These are phyloP conservation scores for Vanrija sp. DNA, from an alignment of 1,284 basidiomycete genomes.

Conservation along the genomic window DNA sequence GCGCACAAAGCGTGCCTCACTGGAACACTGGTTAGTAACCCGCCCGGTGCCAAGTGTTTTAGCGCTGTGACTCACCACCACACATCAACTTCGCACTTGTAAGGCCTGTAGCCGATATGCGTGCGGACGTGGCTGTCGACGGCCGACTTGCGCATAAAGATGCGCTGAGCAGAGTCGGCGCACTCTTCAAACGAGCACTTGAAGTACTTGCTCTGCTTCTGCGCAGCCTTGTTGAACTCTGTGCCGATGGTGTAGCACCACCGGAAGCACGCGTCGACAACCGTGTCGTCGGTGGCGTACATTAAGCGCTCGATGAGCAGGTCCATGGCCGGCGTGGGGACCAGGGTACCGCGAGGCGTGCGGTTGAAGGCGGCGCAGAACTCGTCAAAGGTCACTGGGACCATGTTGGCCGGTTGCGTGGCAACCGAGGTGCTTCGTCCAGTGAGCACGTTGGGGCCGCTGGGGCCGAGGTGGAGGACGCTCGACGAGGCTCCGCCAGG, in stretches of 20 bases:
- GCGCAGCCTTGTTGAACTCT: constrained; percentile 16
- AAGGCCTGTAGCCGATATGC: constrained; percentile 18
- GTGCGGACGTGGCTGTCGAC: constrained; percentile 21
- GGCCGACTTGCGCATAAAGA: constrained; percentile 20
- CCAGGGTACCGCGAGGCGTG: constrained; percentile 10
- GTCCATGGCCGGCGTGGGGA: constrained; percentile 14
- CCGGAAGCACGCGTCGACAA: constrained; percentile 20
- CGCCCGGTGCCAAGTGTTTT: neutral
- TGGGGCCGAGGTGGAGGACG: no score
- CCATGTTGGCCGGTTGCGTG: neutral
- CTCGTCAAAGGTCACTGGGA: constrained; percentile 16
- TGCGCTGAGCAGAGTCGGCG: constrained; percentile 4
- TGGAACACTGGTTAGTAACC: neutral
- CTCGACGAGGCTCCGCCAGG: no score
- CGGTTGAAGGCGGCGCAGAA: constrained; percentile 9
- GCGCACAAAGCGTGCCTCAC: constrained; percentile 17
- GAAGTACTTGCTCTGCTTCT: constrained; percentile 23
- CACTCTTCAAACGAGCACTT: constrained; percentile 21
- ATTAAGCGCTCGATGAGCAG: constrained; percentile 16
- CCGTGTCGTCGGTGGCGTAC: constrained; percentile 13
- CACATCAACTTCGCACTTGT: constrained; percentile 17
- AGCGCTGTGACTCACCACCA: constrained; percentile 9
- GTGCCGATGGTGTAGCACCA: constrained; percentile 16
- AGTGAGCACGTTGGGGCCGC: no score
- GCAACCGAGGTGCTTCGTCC: no score